Conservation (phyloP, 495 filamentous ascomycete genomes). For the Penicillium parvum region DNA sequence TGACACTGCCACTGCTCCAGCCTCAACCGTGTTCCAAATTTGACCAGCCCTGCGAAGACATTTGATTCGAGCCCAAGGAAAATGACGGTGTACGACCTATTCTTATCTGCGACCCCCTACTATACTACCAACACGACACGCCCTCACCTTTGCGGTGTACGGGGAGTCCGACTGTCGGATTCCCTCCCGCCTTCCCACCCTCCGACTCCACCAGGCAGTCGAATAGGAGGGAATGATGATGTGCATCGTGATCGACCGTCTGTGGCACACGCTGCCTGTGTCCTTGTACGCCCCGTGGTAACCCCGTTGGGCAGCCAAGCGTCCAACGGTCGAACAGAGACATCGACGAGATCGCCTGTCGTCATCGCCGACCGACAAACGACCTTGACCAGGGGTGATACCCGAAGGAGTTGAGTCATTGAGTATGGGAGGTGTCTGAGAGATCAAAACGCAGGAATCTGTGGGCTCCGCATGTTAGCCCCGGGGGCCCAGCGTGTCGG, state of each 20-base stretch:
- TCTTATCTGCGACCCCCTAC: slow-evolving; percentile 1
- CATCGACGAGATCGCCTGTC: background rate
- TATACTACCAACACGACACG: no score
- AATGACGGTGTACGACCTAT: slow-evolving; percentile 13
- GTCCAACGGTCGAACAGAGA: slow-evolving; percentile 13
- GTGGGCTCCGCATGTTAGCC: slow-evolving; percentile 29
- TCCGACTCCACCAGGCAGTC: slow-evolving; percentile 2
- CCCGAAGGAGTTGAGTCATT: no score
- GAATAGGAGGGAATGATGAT: slow-evolving; percentile 25
- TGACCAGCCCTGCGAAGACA: background rate
- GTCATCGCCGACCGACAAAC: slow-evolving; percentile 5
- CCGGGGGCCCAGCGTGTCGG: slow-evolving; percentile 30
- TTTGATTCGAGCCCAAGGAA: background rate
- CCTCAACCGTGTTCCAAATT: slow-evolving; percentile 16
- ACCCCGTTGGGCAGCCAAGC: slow-evolving; percentile 15
- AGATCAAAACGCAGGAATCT: slow-evolving; percentile 28
- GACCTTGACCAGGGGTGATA: no score
- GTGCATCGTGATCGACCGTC: slow-evolving; percentile 23
- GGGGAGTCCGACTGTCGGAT: background rate
- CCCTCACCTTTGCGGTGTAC: slow-evolving; percentile 15
- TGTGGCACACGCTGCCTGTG: slow-evolving; percentile 17
- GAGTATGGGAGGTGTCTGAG: slow-evolving; percentile 3
- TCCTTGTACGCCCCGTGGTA: slow-evolving; percentile 3
- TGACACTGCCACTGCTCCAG: slow-evolving; percentile 27
- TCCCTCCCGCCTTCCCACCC: background rate